Evolutionary conservation across 2,329 filamentous ascomycete species (phyloP), one percentile per base, ranked within the genome.

Genomic region (Diaporthe citrichinensis): DNA sequence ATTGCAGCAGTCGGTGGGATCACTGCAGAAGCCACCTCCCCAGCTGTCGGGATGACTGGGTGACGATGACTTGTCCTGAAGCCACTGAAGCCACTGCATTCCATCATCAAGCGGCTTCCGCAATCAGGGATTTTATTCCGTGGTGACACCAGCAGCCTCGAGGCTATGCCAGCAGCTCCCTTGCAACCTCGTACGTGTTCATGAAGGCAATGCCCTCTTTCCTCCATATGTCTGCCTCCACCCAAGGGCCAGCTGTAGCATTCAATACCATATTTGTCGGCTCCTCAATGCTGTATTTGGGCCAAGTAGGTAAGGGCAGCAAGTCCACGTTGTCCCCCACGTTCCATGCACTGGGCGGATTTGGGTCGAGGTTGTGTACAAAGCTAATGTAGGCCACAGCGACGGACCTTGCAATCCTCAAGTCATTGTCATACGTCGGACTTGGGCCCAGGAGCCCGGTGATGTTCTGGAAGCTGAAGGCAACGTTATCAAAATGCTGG

Each of bases 391-490:
- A 88, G 0, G 85, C 83, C 76, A 83, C 80, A 1, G 85, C 86
- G 23, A 87, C 85, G 8, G 80, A 80, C 51, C 79, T 79, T 8
- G 85, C 84, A 17, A 86, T 77, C 55, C 75, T 76, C 15, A 75
- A 77, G 57, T 87, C 84, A 31, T 79, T 81, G 62, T 87, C 84
- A 44, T 84, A 86, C 68, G 83, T 76, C 0, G 87, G 87, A 31
- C 86, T 83, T 4, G 87, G 84, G 0, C 87, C 87, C n/a, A 89
- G 80, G 34, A 85, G 76, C 0, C 87, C 87, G 1, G 84, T 84
- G 61, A 88, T 87, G 73, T 89, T 89, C 78, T 89, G 86, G 79
- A 89, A 89, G 76, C 84, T 86, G 78, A 87, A 89, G 2, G 86
- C 86, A 0, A 88, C 87, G 67, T 89, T 88, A 78, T 84, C 83